These are phyloP conservation scores for Colletotrichum cordylinicola DNA, from an alignment of 2,329 filamentous ascomycete species.

Conservation along the genomic window DNA sequence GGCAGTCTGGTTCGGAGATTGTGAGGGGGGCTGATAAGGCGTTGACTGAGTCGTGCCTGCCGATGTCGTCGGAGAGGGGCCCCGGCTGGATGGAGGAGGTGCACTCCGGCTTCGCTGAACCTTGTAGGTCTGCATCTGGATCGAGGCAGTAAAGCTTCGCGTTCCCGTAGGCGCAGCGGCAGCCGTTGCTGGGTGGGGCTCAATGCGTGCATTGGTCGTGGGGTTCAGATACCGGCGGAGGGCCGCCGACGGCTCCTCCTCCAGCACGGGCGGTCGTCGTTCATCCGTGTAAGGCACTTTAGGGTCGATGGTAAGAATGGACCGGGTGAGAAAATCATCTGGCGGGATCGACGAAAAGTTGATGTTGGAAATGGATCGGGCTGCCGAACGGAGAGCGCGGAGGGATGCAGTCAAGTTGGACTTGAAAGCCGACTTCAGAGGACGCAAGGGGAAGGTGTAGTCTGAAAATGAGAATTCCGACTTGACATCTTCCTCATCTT, in stretches of 20 bases:
- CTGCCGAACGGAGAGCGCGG: slow-evolving; percentile 67
- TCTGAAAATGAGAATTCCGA: slow-evolving; percentile 33
- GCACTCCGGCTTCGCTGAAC: slow-evolving; percentile 54
- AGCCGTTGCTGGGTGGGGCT: slow-evolving; percentile 39
- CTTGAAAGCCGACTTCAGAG: slow-evolving; percentile 66
- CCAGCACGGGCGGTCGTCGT: slow-evolving; percentile 65
- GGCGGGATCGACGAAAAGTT: slow-evolving; percentile 69
- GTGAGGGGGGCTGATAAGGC: slow-evolving; percentile 32
- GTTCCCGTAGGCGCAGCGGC: slow-evolving; percentile 25
- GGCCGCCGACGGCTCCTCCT: slow-evolving; percentile 70
- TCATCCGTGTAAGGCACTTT: slow-evolving; percentile 72
- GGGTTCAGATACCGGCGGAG: slow-evolving; percentile 73
- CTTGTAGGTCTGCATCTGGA: slow-evolving; percentile 76
- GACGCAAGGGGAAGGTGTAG: slow-evolving; percentile 47
- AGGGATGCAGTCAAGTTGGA: slow-evolving; percentile 73
- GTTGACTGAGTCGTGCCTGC: slow-evolving; percentile 34
- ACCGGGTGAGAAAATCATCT: slow-evolving; percentile 71
- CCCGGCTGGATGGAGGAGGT: slow-evolving; percentile 33
- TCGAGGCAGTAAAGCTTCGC: slow-evolving; percentile 66
- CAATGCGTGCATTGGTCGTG: slow-evolving; percentile 55
- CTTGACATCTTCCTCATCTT: slow-evolving; percentile 36
- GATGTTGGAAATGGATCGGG: slow-evolving; percentile 66
- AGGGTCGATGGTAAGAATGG: slow-evolving; percentile 71
- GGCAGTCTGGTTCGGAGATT: slow-evolving; percentile 35
- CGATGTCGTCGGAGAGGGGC: slow-evolving; percentile 35